Evolutionary conservation across 352 stramenopile species (phyloP), one percentile per base, ranked within the genome.

Genomic region (Albugo laibachii): DNA sequence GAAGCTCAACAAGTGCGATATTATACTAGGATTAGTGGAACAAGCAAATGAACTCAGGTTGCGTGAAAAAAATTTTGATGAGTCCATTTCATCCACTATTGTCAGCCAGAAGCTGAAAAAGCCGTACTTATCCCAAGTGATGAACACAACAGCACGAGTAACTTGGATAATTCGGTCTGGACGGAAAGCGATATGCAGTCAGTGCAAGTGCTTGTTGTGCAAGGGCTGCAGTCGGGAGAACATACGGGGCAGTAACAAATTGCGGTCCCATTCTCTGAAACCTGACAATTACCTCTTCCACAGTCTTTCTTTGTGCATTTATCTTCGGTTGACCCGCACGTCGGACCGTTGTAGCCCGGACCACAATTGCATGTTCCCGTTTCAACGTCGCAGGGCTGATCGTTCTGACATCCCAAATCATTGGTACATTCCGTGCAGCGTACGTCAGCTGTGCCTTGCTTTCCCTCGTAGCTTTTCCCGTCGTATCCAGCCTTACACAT

Each of bases 351-450:
- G 50, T 57, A 79, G 11, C 66, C 66, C 38, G 62, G 54, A 11
- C 54, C 51, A 42, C 66, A 79, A 11, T 66, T 56, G 59, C 67
- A 80, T 48, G 67, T 71, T 38, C 67, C 67, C 10, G 59, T 72
- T 37, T 72, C 61, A 0, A 54, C 63, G 52, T 80, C 59, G 54
- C 66, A 79, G 16, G 52, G 49, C 52, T 72, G 68, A 40, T 49
- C 56, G 43, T 79, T 73, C 39, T 79, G 64, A 48, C 66, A 79
- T 2, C 64, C 64, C 21, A 63, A 53, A 44, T 76, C 63, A 41
- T 65, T 72, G 15, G 62, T 74, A 54, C 64, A 79, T 39, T 46
- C 58, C 18, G 63, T 65, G 54, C 66, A 79, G 35, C 66, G 66
- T 35, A 57, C 40, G 61, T 76, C 62, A 5, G 63, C 42, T 46